Base-by-base conservation (phyloP, 192 early-diverging fungal genomes). In the Thoreauomyces humboldtii region DNA sequence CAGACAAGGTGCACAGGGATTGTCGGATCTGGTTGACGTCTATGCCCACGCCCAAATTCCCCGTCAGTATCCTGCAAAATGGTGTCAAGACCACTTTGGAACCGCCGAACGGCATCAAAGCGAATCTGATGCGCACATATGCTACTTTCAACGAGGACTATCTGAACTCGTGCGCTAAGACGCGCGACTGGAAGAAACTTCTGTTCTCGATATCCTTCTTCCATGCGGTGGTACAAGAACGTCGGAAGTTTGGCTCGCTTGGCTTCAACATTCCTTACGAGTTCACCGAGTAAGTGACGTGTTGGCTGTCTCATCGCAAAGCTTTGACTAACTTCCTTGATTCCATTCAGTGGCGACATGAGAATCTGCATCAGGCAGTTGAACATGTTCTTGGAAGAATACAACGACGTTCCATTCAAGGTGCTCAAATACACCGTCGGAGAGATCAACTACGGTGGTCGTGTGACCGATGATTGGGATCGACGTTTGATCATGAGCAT, bases 231-330 rank as follows among this genome's bases (percentile, higher is more conserved):
- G 74, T 83, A 28, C 81, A 83, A 48, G 82, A 84, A 53, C 63
- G 82, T n/a, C 45, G 81, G 17, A 83, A 83, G 44, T 84, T 84
- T 59, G 82, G 82, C 29, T 47, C 78, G 31, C 63, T 85, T 1
- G 83, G 83, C 29, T 84, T 80, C 79, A 84, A 84, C 46, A 84
- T 84, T 60, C 82, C 82, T 24, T 84, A 83, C 60, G 82, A 81
- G 67, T 83, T 83, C 59, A 81, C 72, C 29, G 66, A 73, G 70
- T 65, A 54, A 4, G 55, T 66, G 3, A 0, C 38, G 14, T 37
- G 12, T 24, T 24, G 25, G 15, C 0, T 52, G 28, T 52, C 1
- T 14, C 28, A 14, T 27, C 28, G 0, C 27, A 4, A 5, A 60
- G 36, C 41, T 0, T 46, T 32, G 15, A 33, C 41, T 47, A 43